phyloP scores from a whole-genome alignment of 2,329 filamentous ascomycete genomes.

The Neofusicoccum cordaticola region DNA sequence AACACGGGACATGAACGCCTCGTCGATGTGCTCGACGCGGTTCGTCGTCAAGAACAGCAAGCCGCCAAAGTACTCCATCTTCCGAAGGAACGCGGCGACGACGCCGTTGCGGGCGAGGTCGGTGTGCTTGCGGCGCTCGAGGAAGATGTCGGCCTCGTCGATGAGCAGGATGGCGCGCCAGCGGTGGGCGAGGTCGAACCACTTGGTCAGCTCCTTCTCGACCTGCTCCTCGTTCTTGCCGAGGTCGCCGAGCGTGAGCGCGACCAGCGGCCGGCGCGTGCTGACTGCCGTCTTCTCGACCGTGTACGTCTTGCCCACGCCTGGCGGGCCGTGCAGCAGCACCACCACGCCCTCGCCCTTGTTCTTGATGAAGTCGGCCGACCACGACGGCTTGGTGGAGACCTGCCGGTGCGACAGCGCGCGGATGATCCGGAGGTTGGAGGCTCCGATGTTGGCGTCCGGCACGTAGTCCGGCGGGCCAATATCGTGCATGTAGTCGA shows the following conservation, averaged over 20 bases:
- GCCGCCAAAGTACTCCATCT: slow-evolving; percentile 22
- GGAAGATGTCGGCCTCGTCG: slow-evolving; percentile 41
- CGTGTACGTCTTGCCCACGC: slow-evolving; percentile 15
- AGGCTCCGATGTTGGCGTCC: slow-evolving; percentile 1
- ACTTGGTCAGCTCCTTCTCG: slow-evolving; percentile 20
- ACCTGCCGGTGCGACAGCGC: slow-evolving; percentile 12
- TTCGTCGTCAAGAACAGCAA: slow-evolving; percentile 37
- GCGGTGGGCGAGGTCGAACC: slow-evolving; percentile 18
- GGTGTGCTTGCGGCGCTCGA: slow-evolving; percentile 46
- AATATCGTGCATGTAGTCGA: slow-evolving; percentile 1
- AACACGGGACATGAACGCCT: slow-evolving; percentile 18
- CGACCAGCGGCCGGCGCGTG: not conserved
- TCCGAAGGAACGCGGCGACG: slow-evolving; percentile 19
- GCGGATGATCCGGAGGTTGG: slow-evolving; percentile 11
- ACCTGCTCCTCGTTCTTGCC: slow-evolving; percentile 14
- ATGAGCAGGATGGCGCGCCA: slow-evolving; percentile 17
- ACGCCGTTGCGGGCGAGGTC: slow-evolving; percentile 52
- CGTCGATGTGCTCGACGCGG: slow-evolving; percentile 30
- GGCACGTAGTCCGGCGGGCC: not conserved
- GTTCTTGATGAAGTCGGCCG: slow-evolving; percentile 16
- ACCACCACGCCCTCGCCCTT: slow-evolving; percentile 16
- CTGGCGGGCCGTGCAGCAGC: slow-evolving; percentile 13
- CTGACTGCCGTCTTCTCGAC: slow-evolving; percentile 2
- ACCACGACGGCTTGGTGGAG: slow-evolving; percentile 1
- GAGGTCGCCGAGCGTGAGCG: slow-evolving; percentile 17